Base-by-base conservation (phyloP, 805 yeast species). In the Lachancea cidri region DNA sequence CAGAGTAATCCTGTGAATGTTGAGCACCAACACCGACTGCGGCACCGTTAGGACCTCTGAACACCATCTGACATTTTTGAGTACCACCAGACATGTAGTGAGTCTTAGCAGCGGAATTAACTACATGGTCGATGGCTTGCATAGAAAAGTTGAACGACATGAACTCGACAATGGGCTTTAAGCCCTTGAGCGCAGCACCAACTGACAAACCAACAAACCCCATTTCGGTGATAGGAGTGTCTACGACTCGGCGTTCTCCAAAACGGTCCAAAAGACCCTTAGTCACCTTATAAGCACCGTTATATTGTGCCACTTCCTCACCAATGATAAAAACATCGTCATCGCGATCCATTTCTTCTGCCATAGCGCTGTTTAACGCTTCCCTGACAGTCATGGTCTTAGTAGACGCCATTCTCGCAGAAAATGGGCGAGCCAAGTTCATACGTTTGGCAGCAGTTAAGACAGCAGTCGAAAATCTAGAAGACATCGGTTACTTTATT, bases 1-100 rank as follows among this genome's bases (percentile, higher is more conserved):
- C 88, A 42, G 96, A 76, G 68, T 80, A 93, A 72, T 88, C 95
- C 73, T 93, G 99, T 19, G 98, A 93, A 73, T 93, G 99, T 72
- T 93, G 99, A 45, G 99, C 99, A 57, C 79, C 99, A 55, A 93
- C 98, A 79, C 98, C 98, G 37, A 97, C 97, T 55, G 98, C 96
- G 37, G 98, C 96, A 70, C 98, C 99, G 69, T 93, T 93, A 48
- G 99, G 98, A 60, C 99, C 99, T 72, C 99, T 83, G 77, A 93
- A 93, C 41, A 95, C 89, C 62, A 91, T 86, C 71, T 86, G 89
- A 76, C 97, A 89, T 49, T 91, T 91, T 71, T 89, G 96, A 49
- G 81, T 85, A 75, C 99, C 99, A 67, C 99, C 99, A 50, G 96
- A 86, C 99, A 93, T 93, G 75, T 93, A 93, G 70, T 81, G 87